These are phyloP conservation scores for Platanus orientalis DNA, from an alignment of 164 flowering plant genomes.

Conservation along the genomic window DNA sequence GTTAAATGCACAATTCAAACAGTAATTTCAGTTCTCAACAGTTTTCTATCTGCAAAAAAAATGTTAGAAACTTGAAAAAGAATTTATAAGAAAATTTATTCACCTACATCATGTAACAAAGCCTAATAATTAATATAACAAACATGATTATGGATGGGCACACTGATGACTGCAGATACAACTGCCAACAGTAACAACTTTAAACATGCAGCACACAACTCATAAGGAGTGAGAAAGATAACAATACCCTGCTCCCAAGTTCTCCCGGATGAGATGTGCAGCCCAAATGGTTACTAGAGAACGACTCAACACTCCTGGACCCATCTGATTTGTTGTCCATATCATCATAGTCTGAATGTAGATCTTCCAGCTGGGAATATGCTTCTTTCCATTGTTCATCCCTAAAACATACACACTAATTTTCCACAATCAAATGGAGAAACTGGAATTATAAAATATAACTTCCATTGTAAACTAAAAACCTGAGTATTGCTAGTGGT, in stretches of 20 bases:
- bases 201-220: background rate
- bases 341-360: slow-evolving; percentile 28
- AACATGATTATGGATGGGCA: background rate
- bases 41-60: no score
- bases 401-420: slow-evolving; percentile 30
- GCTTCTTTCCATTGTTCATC: slow-evolving; percentile 32
- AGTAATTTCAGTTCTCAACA: no score
- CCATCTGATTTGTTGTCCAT: slow-evolving; percentile 41
- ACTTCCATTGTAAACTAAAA: slow-evolving; percentile 6
- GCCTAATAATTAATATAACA: background rate
- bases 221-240: background rate
- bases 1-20: no score
- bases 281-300: slow-evolving; percentile 41
- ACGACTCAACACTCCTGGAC: slow-evolving; percentile 41
- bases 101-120: background rate
- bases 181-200: background rate
- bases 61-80: no score
- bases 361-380: slow-evolving; percentile 27
- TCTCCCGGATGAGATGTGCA: slow-evolving; percentile 35
- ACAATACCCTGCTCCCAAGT: slow-evolving; percentile 45
- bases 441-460: background rate
- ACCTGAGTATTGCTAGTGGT: slow-evolving; percentile 41
- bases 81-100: no score
- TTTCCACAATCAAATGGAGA: slow-evolving; percentile 5
- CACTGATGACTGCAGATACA: background rate